A percentile compares a stretch with the other conserved stretches of the same genome.
Evolutionary conservation across 2,329 filamentous ascomycete species (phyloP).

Genomic region (Fusarium sp.): DNA sequence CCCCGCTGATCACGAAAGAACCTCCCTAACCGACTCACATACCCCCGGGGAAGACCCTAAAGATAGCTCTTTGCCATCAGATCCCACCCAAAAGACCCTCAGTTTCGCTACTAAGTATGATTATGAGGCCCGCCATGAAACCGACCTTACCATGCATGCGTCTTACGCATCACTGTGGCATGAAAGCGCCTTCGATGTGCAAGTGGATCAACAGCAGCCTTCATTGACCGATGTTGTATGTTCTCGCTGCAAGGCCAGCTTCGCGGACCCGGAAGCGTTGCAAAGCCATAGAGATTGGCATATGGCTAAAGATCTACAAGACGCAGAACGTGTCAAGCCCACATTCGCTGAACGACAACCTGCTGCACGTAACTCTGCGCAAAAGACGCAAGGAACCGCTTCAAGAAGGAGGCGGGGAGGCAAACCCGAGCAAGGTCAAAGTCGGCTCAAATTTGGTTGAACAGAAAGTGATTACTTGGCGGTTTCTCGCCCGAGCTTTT

Average conservation of each 20-base stretch:
- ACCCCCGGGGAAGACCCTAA: not conserved
- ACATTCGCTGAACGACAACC: constrained; percentile 53
- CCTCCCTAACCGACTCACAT: constrained; percentile 32
- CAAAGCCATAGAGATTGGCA: constrained; percentile 94
- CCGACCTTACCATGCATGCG: constrained; percentile 15
- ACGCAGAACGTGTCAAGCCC: constrained; percentile 63
- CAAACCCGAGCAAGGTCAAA: constrained; percentile 66
- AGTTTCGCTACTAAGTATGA: constrained; percentile 9
- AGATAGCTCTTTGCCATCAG: constrained; percentile 1
- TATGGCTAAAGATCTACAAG: constrained; percentile 86
- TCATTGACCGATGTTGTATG: constrained; percentile 61
- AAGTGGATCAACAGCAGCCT: constrained; percentile 40
- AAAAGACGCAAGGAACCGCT: constrained; percentile 48
- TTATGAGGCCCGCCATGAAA: constrained; percentile 30
- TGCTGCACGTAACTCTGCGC: constrained; percentile 44
- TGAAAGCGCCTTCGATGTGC: constrained; percentile 26
- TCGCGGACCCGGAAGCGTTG: constrained; percentile 66
- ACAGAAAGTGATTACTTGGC: not conserved
- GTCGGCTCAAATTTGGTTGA: constrained; percentile 68
- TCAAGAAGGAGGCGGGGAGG: constrained; percentile 53
- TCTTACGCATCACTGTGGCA: constrained; percentile 12
- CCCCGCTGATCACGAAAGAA: constrained; percentile 42
- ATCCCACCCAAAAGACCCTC: constrained; percentile 10
- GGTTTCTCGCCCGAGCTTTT: not conserved
- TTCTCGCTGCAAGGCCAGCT: constrained; percentile 69